A percentile compares a stretch with the other conserved stretches of the same genome.
Conservation (phyloP, 2,329 filamentous ascomycete species). For the Rutstroemia sydowiana region DNA sequence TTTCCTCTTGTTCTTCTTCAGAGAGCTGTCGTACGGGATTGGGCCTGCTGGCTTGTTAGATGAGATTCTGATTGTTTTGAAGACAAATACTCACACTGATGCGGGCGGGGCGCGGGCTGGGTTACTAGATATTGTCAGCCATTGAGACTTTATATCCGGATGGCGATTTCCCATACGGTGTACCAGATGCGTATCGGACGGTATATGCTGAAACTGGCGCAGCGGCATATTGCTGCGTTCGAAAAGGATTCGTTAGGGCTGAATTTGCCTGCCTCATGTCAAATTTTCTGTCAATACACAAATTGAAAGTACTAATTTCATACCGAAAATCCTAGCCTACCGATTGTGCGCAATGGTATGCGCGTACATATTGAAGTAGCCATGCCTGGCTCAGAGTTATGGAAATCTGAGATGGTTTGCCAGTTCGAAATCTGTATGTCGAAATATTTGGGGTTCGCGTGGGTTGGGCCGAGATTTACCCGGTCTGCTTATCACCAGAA, state of each 20-base stretch:
- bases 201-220: not conserved
- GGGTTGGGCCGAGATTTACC: not conserved
- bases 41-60: slow-evolving; percentile 6
- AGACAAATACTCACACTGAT: not conserved
- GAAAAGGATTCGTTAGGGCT: slow-evolving; percentile 4
- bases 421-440: slow-evolving; percentile 2
- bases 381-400: slow-evolving; percentile 15
- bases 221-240: slow-evolving; percentile 1
- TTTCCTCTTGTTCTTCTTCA: not conserved
- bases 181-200: slow-evolving; percentile 1
- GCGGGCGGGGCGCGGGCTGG: not conserved
- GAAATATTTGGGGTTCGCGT: slow-evolving; percentile 6
- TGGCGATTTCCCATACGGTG: not conserved
- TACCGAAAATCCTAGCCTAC: slow-evolving; percentile 12
- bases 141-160: not conserved
- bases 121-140: not conserved
- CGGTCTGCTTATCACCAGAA: too few species aligned
- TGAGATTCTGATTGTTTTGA: not conserved
- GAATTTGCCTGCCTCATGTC: slow-evolving; percentile 15
- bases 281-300: not conserved
- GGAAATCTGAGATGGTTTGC: not conserved
- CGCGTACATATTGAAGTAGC: slow-evolving; percentile 21
- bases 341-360: slow-evolving; percentile 21
- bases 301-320: not conserved
- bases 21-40: not conserved